Evolutionary conservation across 2,329 filamentous ascomycete genomes (phyloP).

Genomic region (Calonectria pteridis): DNA sequence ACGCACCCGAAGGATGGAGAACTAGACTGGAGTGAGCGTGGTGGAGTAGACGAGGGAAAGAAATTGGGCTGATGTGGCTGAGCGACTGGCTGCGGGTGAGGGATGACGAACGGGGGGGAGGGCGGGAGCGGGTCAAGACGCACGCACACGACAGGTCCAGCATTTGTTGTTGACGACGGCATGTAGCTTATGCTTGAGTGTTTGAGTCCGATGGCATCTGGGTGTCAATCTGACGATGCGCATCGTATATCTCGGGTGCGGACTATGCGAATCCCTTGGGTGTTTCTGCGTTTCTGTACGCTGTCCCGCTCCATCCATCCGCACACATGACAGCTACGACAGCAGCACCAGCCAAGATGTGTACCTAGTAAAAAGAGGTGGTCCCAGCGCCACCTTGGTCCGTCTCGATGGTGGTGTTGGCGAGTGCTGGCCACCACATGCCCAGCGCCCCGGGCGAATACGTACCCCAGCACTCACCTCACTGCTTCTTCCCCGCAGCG

Average conservation of each 20-base stretch:
- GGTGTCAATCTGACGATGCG: neutral
- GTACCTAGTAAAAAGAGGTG: neutral
- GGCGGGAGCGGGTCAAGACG: neutral
- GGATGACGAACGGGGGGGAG: constrained; percentile 22
- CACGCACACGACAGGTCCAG: neutral
- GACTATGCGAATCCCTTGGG: neutral
- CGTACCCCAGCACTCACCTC: constrained; percentile 1
- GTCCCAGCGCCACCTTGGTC: neutral
- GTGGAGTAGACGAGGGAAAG: constrained; percentile 16
- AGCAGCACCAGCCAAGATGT: neutral
- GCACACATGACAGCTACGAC: neutral
- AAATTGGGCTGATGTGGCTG: constrained; percentile 30
- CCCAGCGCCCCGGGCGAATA: constrained; percentile 2
- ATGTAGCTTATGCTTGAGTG: constrained; percentile 1
- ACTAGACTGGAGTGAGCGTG: constrained; percentile 3
- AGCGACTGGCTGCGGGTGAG: constrained; percentile 22
- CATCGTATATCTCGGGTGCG: neutral
- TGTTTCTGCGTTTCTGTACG: neutral
- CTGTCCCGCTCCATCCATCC: neutral
- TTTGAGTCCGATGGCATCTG: constrained; percentile 3
- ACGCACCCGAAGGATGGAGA: constrained; percentile 1
- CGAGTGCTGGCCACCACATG: neutral
- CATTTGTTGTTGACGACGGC: neutral
- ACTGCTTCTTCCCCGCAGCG: constrained; percentile 5
- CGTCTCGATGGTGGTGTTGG: neutral